These are phyloP conservation scores for Rhizopus arrhizus DNA, from an alignment of 371 early-diverging fungal species.

Conservation along the genomic window DNA sequence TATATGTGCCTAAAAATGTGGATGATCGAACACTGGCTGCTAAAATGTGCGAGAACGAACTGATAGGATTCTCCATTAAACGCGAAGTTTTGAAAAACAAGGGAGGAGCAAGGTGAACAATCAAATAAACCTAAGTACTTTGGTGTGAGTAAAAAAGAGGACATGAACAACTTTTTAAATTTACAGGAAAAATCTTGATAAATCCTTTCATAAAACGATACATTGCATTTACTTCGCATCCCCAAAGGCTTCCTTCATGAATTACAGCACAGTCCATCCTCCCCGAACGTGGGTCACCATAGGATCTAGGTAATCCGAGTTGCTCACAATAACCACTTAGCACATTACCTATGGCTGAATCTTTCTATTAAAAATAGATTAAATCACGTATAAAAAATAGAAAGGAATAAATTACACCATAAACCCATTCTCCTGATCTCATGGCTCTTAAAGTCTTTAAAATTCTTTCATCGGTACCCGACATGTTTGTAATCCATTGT, in stretches of 20 bases:
- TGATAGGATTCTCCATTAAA: conserved; percentile 38
- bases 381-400: background rate
- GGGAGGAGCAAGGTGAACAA: conserved; percentile 62
- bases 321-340: conserved; percentile 39
- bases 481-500: conserved; percentile 66
- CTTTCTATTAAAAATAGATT: conserved; percentile 33
- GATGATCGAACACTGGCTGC: conserved; percentile 57
- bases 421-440: conserved; percentile 46
- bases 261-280: conserved; percentile 47
- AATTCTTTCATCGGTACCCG: conserved; percentile 60
- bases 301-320: conserved; percentile 39
- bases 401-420: conserved; percentile 41
- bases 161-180: background rate
- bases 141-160: background rate
- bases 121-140: conserved; percentile 54
- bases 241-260: conserved; percentile 47
- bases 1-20: conserved; percentile 65
- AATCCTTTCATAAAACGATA: conserved; percentile 50
- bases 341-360: conserved; percentile 34
- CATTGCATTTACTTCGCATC: conserved; percentile 46
- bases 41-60: conserved; percentile 43
- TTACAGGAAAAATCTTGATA: conserved; percentile 47
- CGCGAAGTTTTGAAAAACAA: conserved; percentile 55
- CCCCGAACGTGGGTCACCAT: conserved; percentile 44
- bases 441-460: conserved; percentile 52